Base-by-base conservation (phyloP, 2,329 filamentous ascomycete species). In the Arthrocladium fulminans region DNA sequence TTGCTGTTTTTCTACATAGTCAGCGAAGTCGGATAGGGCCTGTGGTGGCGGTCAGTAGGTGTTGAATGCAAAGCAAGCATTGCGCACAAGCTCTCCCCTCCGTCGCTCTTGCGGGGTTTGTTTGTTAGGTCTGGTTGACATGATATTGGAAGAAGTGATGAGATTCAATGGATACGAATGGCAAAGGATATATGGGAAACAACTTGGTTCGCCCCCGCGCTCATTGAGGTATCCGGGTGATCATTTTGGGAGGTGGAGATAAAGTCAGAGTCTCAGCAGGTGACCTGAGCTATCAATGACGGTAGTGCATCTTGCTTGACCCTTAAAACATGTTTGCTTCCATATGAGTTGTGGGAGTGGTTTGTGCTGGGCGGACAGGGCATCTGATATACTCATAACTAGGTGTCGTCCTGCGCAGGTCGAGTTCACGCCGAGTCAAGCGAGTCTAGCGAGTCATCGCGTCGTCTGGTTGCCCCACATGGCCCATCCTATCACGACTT, bases 1-100 rank as follows among this genome's bases (percentile, higher is more conserved):
- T 67, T 97, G 92, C 65, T 97, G 89, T 65, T 88, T 85, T 67
- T 97, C 88, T 56, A 96, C 92, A 61, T 96, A 97, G 61, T 98
- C 92, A 66, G 89, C 88, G 65, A 98, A 98, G 60, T 97, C 92
- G 71, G 86, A 92, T 48, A 98, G 76, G 10, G 90, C 89, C 79
- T 82, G 48, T 17, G 50, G 34, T 47, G 32, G 13, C 42, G 45
- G 39, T 51, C 30, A 47, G 45, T 42, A 32, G 20, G 38, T 27
- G 24, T 27, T 20, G 41, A n/a, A 44, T 24, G 24, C 45, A 54
- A 29, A 44, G 41, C 24, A 29, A 32, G 29, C 25, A 22, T 25
- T 40, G 60, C 77, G 52, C 77, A 90, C 87, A 52, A 86, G 80
- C 71, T 96, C 89, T 58, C 88, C 88, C 70, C 86, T 88, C 58